A percentile compares a stretch with the other conserved stretches of the same genome.
Evolutionary conservation across 352 stramenopile species (phyloP).

Genomic region (Pythium myriotylum): DNA sequence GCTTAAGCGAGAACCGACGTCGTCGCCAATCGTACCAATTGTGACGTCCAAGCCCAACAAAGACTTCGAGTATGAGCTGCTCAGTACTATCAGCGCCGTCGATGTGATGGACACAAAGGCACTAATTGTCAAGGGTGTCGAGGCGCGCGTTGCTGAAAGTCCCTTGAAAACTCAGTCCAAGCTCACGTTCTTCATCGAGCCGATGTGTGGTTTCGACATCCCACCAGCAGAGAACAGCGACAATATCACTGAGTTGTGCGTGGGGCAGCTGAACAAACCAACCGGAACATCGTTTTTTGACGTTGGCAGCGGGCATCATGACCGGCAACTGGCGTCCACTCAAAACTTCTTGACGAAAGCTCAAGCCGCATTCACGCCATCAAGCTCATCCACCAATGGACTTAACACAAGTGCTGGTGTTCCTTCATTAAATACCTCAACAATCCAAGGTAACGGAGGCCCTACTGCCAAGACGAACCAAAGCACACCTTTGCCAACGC

Average conservation of each 20-base stretch:
- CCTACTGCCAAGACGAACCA: too few species aligned
- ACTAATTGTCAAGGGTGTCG: background rate
- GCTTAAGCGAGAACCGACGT: slow-evolving; percentile 2
- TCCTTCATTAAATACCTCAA: too few species aligned
- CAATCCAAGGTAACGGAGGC: too few species aligned
- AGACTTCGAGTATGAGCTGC: slow-evolving; percentile 18
- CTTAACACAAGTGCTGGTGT: too few species aligned
- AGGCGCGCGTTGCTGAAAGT: background rate
- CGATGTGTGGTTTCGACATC: slow-evolving; percentile 12
- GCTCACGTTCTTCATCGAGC: slow-evolving; percentile 22
- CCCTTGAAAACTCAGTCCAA: background rate
- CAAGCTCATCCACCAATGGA: background rate
- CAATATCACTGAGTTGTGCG: slow-evolving; percentile 9
- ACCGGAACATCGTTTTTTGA: slow-evolving; percentile 1
- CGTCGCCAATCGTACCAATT: slow-evolving; percentile 2
- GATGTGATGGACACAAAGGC: slow-evolving; percentile 17
- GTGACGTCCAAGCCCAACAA: slow-evolving; percentile 19
- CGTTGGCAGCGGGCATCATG: background rate
- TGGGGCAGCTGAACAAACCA: background rate
- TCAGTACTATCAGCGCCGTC: slow-evolving; percentile 5
- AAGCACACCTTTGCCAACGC: too few species aligned
- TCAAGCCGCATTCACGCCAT: background rate
- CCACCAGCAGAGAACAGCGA: background rate
- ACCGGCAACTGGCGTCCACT: background rate
- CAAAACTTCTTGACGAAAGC: background rate